A percentile compares a stretch with the other conserved stretches of the same genome.
These are phyloP conservation scores for Microdochium trichocladiopsis DNA, from an alignment of 2,329 filamentous ascomycete species.

Conservation along the genomic window DNA sequence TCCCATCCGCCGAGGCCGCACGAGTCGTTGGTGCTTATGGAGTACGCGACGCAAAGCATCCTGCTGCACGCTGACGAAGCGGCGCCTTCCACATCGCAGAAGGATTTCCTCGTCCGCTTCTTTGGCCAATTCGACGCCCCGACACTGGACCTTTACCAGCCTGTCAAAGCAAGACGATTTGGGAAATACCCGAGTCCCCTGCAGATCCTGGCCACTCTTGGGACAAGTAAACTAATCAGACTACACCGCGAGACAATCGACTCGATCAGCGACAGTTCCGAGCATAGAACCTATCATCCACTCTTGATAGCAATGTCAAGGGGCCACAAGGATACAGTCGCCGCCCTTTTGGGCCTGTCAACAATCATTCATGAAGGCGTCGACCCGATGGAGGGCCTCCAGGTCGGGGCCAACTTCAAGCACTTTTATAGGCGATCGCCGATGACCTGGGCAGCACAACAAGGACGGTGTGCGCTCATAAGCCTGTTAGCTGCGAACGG, in stretches of 20 bases:
- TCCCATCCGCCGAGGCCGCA: neutral
- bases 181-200: neutral
- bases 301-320: neutral
- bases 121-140: neutral
- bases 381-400: neutral
- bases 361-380: neutral
- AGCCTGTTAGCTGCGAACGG: too few relatives aligned
- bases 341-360: neutral
- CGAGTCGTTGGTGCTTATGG: neutral
- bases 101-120: neutral
- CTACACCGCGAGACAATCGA: neutral
- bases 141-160: neutral
- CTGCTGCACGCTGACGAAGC: neutral
- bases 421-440: neutral
- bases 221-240: neutral
- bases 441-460: neutral
- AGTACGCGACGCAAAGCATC: neutral
- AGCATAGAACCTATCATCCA: neutral
- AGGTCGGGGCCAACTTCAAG: neutral
- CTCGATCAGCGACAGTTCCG: neutral
- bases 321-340: neutral
- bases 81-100: neutral
- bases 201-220: neutral
- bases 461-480: neutral
- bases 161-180: neutral